phyloP scores from a whole-genome alignment of 192 early-diverging fungal genomes.

The Coemansia sp. region DNA sequence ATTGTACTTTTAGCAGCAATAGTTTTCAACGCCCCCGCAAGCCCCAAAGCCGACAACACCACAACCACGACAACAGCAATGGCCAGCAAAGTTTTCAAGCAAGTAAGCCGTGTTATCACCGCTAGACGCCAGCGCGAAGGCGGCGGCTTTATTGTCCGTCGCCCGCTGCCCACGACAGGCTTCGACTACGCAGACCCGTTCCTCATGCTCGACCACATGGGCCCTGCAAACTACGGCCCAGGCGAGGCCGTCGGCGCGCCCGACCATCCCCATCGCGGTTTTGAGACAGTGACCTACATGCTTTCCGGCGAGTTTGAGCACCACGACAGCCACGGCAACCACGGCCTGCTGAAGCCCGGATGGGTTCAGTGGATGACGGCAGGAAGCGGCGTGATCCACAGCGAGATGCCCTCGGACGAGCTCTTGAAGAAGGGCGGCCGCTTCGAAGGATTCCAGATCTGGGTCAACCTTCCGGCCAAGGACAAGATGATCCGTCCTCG shows the following conservation, averaged over 20 bases:
- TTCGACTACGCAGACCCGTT: conserved; percentile 84
- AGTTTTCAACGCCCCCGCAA: conserved; percentile 16
- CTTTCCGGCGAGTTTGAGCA: conserved; percentile 67
- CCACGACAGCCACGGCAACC: conserved; percentile 74
- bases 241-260: conserved; percentile 61
- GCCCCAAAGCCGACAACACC: neutral
- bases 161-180: conserved; percentile 64
- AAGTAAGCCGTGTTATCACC: conserved; percentile 41
- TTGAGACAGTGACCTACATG: conserved; percentile 76
- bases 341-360: conserved; percentile 64
- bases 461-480: conserved; percentile 73
- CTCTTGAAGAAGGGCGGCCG: conserved; percentile 43
- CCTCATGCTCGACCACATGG: conserved; percentile 76
- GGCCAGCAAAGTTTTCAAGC: conserved; percentile 42
- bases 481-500: conserved; percentile 68
- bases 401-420: conserved; percentile 64
- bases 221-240: conserved; percentile 54
- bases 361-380: conserved; percentile 80
- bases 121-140: conserved; percentile 66
- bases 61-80: conserved; percentile 13
- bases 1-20: conserved; percentile 48
- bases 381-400: conserved; percentile 69
- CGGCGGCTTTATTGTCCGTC: conserved; percentile 75
- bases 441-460: conserved; percentile 64
- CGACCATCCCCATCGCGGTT: conserved; percentile 78